Base-by-base conservation (phyloP, 192 early-diverging fungal genomes). In the Linnemannia zychae region DNA sequence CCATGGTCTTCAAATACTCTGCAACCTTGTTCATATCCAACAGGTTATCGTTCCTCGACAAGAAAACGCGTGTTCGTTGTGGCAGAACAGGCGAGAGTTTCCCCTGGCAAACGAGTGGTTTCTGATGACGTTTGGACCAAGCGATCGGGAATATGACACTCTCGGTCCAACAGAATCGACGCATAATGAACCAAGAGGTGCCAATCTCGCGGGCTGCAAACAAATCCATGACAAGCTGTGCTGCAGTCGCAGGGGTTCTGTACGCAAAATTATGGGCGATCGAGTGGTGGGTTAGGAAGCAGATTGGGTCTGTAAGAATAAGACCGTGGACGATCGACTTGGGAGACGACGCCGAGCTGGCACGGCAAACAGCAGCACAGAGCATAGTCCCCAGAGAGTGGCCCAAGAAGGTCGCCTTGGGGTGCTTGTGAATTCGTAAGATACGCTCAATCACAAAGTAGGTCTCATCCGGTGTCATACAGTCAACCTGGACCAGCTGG, bases 221-320 rank as follows among this genome's bases (percentile, higher is more conserved):
- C 65, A 90, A 91, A 34, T 88, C 75, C 70, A 94, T 91, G 17
- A 93, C 69, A 67, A 91, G 87, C 85, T 94, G 79, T 37, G 81
- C 75, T 15, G 80, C 74, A 17, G 80, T 77, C 17, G 50, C 63
- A 5, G 91, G 91, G 20, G 72, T 71, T 6, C 91, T 69, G 69
- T 89, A 85, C 4, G 88, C 79, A 75, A 91, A 91, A 77, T 95
- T 95, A 76, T 84, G 93, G 20, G 91, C 90, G 47, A 95, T 88
- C 40, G 86, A 90, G 74, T 93, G 88, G 73, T 91, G 92, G 11
- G 95, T 81, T 12, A 91, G 71, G 74, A 95, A 94, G 66, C 87
- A 89, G 74, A 95, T 90, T n/a, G 94, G 94, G 63, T 95, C 94
- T 28, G 93, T 82, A 49, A 95, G 74, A 6, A 95, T 86, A 15